Evolutionary conservation across 306 rosid species (phyloP).

Genomic region (Gastrolobium villosum): DNA sequence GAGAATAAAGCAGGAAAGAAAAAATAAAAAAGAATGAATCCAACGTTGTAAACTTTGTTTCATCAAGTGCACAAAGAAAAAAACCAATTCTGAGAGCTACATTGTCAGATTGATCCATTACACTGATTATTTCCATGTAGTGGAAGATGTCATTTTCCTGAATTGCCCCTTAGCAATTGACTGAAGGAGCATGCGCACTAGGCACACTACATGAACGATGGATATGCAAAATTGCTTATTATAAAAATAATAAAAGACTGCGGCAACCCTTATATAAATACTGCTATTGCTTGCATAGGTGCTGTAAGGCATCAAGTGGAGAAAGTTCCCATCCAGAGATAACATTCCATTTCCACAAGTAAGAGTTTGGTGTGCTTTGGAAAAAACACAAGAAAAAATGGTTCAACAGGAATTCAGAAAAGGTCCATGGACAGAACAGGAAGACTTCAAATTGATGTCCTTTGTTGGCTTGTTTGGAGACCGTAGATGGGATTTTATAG

Average conservation of each 20-base stretch:
- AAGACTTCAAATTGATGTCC: constrained; percentile 79
- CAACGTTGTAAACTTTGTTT: not conserved
- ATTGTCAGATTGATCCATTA: constrained; percentile 56
- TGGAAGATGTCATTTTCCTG: constrained; percentile 59
- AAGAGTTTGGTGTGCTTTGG: constrained; percentile 1
- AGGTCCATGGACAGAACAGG: constrained; percentile 99
- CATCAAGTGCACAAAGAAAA: constrained; percentile 17
- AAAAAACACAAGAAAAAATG: constrained; percentile 36
- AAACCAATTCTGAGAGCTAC: constrained; percentile 48
- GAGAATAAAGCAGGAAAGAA: no score
- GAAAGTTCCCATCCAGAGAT: constrained; percentile 1
- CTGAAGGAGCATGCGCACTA: constrained; percentile 54
- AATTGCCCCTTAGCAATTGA: constrained; percentile 48
- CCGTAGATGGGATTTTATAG: constrained; percentile 95
- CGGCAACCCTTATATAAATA: constrained; percentile 56
- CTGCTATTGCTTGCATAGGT: constrained; percentile 48
- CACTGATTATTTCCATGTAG: constrained; percentile 55
- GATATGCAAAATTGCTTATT: constrained; percentile 54
- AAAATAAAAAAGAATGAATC: not conserved
- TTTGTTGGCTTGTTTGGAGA: constrained; percentile 92
- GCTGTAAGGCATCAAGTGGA: constrained; percentile 40
- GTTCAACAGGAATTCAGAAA: constrained; percentile 67
- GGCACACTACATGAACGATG: constrained; percentile 67
- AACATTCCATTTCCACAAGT: constrained; percentile 33
- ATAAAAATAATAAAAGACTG: constrained; percentile 36